Conservation (phyloP, 805 yeast genomes). For the Candida mattraensis region DNA sequence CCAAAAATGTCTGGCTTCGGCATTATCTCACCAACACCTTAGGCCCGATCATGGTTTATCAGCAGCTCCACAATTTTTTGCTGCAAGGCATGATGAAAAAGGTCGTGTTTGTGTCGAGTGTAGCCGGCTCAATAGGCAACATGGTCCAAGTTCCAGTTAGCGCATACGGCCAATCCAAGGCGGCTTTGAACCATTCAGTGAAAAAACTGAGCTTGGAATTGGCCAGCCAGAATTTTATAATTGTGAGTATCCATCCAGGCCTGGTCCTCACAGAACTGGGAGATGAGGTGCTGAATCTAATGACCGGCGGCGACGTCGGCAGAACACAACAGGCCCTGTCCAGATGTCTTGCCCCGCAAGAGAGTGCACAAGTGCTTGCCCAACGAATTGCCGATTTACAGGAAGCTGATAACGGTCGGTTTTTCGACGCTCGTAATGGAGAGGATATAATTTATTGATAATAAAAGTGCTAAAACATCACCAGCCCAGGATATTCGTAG, state of each 20-base stretch:
- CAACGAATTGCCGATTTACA: no score
- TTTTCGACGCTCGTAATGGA: no score
- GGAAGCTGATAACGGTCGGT: no score
- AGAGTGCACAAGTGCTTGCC: no score
- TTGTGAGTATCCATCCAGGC: constrained; percentile 11
- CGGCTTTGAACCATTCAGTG: constrained; percentile 34
- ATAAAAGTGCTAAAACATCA: constrained; percentile 31
- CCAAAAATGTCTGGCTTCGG: background rate
- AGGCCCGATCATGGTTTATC: constrained; percentile 34
- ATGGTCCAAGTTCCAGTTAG: constrained; percentile 21
- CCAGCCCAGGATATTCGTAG: constrained; percentile 32
- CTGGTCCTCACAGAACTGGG: constrained; percentile 10
- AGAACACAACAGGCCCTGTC: no score
- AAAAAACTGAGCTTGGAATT: constrained; percentile 30
- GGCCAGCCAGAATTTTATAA: constrained; percentile 20
- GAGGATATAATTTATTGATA: no score
- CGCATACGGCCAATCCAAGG: constrained; percentile 39
- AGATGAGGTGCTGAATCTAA: background rate
- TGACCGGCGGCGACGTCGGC: constrained; percentile 12
- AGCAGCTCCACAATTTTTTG: constrained; percentile 32
- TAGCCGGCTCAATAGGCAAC: constrained; percentile 30
- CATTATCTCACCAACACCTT: constrained; percentile 26
- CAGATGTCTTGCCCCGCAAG: no score
- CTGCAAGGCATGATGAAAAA: constrained; percentile 27
- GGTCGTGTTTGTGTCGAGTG: constrained; percentile 31